A percentile compares a stretch with the other conserved stretches of the same genome.
Conservation (phyloP, 805 yeast species). For the Wickerhamomyces xylosicus region DNA sequence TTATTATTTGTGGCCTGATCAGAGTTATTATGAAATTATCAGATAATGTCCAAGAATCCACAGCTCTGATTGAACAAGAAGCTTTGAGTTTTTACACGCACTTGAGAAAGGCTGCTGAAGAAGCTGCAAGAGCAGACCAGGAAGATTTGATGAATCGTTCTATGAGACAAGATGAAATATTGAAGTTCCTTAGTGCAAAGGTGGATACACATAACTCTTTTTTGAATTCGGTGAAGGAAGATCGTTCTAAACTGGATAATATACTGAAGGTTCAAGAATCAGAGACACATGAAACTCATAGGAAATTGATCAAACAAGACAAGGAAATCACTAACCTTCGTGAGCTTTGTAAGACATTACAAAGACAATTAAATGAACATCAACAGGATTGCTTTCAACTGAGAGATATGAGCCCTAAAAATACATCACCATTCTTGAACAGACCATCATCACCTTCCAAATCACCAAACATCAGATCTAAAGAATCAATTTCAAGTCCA, state of each 20-base stretch:
- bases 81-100: neutral
- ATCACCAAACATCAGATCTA: too few species aligned
- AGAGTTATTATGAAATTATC: constrained; percentile 17
- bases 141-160: neutral
- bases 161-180: neutral
- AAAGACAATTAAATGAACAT: neutral
- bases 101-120: neutral
- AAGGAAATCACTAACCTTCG: neutral
- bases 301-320: neutral
- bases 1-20: constrained; percentile 24
- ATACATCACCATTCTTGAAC: too few species aligned
- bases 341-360: neutral
- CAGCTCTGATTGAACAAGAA: constrained; percentile 9
- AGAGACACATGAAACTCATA: neutral
- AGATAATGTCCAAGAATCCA: constrained; percentile 11
- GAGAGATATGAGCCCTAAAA: too few species aligned
- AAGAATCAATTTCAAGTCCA: too few species aligned
- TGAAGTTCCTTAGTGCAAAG: neutral
- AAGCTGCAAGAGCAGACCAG: neutral
- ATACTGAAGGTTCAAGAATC: neutral
- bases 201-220: neutral
- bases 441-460: too few species aligned
- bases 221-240: neutral
- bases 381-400: constrained; percentile 2
- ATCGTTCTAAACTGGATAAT: neutral